phyloP scores from a whole-genome alignment of 225 moss, liverwort and hornwort species.

The Polytrichum commune region DNA sequence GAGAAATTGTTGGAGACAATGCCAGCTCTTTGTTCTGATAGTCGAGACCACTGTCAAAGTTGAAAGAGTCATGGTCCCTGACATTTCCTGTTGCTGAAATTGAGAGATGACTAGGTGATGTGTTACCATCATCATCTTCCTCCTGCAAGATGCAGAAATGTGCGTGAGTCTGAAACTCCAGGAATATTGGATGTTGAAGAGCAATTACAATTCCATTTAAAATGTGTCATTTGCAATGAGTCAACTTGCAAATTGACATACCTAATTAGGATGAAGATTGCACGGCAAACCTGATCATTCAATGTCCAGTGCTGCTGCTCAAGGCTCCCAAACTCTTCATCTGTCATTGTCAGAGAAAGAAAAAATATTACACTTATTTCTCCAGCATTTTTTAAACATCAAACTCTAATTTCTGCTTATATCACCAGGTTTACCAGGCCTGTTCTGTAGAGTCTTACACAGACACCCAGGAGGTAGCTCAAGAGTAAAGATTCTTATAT shows the following conservation, averaged over 20 bases:
- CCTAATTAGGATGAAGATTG: not conserved
- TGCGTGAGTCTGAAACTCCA: not conserved
- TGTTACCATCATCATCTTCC: too few species aligned
- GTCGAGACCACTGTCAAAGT: conserved; percentile 8
- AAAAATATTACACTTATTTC: too few species aligned
- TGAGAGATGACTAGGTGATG: too few species aligned
- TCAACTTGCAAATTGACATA: not conserved
- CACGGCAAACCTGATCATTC: conserved; percentile 8
- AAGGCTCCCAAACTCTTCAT: conserved; percentile 4
- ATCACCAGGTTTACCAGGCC: too few species aligned
- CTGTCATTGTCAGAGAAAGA: not conserved
- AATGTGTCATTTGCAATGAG: not conserved
- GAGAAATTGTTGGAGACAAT: not conserved
- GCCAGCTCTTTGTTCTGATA: conserved; percentile 5
- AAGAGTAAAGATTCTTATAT: too few species aligned
- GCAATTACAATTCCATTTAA: not conserved
- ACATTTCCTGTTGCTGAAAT: not conserved
- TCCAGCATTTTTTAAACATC: too few species aligned
- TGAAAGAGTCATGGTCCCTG: conserved; percentile 19
- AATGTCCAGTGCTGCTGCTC: conserved; percentile 11
- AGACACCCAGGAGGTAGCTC: too few species aligned
- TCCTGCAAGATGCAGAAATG: not conserved
- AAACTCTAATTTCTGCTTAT: too few species aligned
- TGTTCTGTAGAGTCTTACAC: too few species aligned
- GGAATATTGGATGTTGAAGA: not conserved